A percentile compares a stretch with the other conserved stretches of the same genome.
phyloP scores from a whole-genome alignment of 495 filamentous ascomycete genomes.

The Tuber microsphaerosporum region DNA sequence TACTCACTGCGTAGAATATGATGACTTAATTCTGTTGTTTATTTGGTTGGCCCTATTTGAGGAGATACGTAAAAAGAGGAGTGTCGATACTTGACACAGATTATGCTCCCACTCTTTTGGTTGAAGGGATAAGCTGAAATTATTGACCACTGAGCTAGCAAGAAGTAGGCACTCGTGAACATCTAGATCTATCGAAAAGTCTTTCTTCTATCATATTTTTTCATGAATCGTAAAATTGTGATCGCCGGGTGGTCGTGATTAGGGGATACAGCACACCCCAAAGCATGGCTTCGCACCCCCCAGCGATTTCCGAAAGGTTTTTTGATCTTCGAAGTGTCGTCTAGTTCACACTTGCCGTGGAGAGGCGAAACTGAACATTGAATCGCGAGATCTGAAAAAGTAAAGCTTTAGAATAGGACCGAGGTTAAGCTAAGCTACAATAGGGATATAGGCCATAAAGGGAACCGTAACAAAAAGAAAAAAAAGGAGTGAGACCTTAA shows the following conservation, averaged over 20 bases:
- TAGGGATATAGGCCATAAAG: neutral
- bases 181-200: neutral
- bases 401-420: neutral
- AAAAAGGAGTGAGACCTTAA: neutral
- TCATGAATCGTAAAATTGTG: neutral
- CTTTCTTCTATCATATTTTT: neutral
- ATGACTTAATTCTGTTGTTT: neutral
- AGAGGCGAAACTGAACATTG: neutral
- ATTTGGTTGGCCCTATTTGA: neutral
- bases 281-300: neutral
- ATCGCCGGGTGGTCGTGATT: neutral
- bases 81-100: neutral
- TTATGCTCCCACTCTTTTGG: neutral
- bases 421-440: neutral
- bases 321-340: neutral
- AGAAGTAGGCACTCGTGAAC: neutral
- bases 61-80: neutral
- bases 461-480: neutral
- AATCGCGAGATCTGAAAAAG: neutral
- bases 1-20: neutral
- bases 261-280: neutral
- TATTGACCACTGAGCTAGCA: neutral
- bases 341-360: neutral
- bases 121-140: neutral
- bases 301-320: neutral